Conservation (phyloP, 805 yeast genomes). For the Scheffersomyces stipitis region DNA sequence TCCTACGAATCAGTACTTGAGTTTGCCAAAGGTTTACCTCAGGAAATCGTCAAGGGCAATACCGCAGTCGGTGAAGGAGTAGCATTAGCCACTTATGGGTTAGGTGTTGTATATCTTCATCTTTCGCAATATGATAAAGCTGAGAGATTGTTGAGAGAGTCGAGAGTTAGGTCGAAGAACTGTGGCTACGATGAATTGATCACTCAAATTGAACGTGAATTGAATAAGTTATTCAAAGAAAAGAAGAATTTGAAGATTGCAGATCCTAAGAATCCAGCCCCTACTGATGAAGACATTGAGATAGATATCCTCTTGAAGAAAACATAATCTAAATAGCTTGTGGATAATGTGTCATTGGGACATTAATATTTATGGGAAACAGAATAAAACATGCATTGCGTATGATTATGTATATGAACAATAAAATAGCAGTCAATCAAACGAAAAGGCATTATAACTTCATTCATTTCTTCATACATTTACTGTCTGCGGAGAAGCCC, state of each 20-base stretch:
- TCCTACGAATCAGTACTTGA: slow-evolving; percentile 37
- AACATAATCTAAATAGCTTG: too few relatives aligned
- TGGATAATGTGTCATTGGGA: too few relatives aligned
- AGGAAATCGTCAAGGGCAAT: slow-evolving; percentile 19
- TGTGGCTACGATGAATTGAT: slow-evolving; percentile 64
- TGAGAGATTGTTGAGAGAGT: slow-evolving; percentile 60
- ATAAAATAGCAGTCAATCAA: too few relatives aligned
- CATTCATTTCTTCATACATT: too few relatives aligned
- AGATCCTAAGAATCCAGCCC: background rate
- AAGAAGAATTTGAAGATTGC: slow-evolving; percentile 16
- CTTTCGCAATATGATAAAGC: slow-evolving; percentile 57
- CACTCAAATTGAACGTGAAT: slow-evolving; percentile 64
- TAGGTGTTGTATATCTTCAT: slow-evolving; percentile 78
- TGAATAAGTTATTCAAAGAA: slow-evolving; percentile 50
- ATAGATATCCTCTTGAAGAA: slow-evolving; percentile 26
- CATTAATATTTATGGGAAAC: too few relatives aligned
- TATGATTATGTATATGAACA: too few relatives aligned
- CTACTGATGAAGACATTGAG: slow-evolving; percentile 17
- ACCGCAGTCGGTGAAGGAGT: slow-evolving; percentile 57
- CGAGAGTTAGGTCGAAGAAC: slow-evolving; percentile 67
- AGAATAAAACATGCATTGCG: too few relatives aligned
- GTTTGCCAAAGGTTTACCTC: slow-evolving; percentile 31
- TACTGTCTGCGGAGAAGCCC: too few relatives aligned
- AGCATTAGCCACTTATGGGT: slow-evolving; percentile 79
- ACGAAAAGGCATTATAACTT: too few relatives aligned